Percentiles rank a stretch among this genome's conserved stretches.
These are phyloP conservation scores for Nepenthes mirabilis DNA, from an alignment of 148 eudicot genomes.

Conservation along the genomic window DNA sequence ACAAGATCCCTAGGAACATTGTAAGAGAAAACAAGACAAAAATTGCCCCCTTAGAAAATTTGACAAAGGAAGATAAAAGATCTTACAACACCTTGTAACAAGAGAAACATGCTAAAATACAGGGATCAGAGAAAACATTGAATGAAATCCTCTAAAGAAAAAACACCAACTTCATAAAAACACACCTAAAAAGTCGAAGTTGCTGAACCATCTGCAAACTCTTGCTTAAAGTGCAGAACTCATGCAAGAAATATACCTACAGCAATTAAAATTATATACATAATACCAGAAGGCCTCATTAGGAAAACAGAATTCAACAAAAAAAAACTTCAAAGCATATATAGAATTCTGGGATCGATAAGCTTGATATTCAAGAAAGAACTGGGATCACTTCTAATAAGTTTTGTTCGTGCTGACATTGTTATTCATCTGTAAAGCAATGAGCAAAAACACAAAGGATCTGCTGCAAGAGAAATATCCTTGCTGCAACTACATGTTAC, in stretches of 20 bases:
- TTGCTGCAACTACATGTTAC: too few species aligned
- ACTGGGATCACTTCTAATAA: too few species aligned
- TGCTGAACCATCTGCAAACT: slow-evolving; percentile 94
- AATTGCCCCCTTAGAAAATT: neutral
- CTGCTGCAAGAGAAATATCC: too few species aligned
- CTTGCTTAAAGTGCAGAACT: slow-evolving; percentile 87
- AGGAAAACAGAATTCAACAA: too few species aligned
- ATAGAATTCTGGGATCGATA: too few species aligned
- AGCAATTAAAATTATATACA: slow-evolving; percentile 1
- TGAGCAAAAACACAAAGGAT: too few species aligned
- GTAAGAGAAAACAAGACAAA: neutral
- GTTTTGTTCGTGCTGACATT: too few species aligned
- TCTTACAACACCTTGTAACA: too few species aligned
- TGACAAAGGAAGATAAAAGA: too few species aligned
- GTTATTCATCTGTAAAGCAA: too few species aligned
- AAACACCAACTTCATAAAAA: neutral
- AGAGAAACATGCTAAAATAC: slow-evolving; percentile 2
- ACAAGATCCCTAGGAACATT: slow-evolving; percentile 66
- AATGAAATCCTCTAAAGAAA: neutral
- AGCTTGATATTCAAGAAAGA: too few species aligned
- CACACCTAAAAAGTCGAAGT: slow-evolving; percentile 75
- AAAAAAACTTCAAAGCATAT: too few species aligned
- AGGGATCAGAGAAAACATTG: neutral
- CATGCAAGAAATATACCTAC: slow-evolving; percentile 79
- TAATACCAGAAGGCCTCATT: neutral